These are phyloP conservation scores for Fusarium stilboides DNA, from an alignment of 2,329 filamentous ascomycete genomes.

Conservation along the genomic window DNA sequence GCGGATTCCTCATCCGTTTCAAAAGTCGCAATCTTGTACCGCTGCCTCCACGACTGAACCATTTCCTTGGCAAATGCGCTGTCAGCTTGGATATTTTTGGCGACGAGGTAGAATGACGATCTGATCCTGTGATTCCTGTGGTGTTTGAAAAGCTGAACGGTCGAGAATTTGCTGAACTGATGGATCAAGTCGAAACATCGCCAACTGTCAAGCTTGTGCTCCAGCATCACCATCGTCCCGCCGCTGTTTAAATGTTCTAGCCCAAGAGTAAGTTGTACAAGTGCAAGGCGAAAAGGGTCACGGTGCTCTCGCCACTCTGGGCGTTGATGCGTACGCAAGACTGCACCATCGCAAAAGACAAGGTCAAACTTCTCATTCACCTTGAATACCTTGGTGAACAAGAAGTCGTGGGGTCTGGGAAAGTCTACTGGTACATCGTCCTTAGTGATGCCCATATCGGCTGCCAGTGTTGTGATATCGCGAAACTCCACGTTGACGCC, in stretches of 20 bases:
- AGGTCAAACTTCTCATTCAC: slow-evolving; percentile 56
- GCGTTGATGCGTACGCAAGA: slow-evolving; percentile 58
- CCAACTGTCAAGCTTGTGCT: slow-evolving; percentile 64
- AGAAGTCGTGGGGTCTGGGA: slow-evolving; percentile 43
- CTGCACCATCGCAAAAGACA: slow-evolving; percentile 64
- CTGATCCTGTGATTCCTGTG: slow-evolving; percentile 56
- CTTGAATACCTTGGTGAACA: background rate
- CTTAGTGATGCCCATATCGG: slow-evolving; percentile 57
- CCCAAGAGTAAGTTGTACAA: slow-evolving; percentile 61
- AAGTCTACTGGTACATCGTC: slow-evolving; percentile 51
- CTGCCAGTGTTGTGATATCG: slow-evolving; percentile 68
- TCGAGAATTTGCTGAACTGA: slow-evolving; percentile 59
- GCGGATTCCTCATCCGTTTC: slow-evolving; percentile 15
- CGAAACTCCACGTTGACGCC: slow-evolving; percentile 43
- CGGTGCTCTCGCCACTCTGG: slow-evolving; percentile 51
- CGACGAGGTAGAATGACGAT: slow-evolving; percentile 69
- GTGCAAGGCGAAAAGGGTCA: slow-evolving; percentile 57
- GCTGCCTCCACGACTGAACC: slow-evolving; percentile 58
- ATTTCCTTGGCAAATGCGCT: slow-evolving; percentile 53
- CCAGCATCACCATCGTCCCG: slow-evolving; percentile 66
- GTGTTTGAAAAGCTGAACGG: slow-evolving; percentile 61
- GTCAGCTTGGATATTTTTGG: slow-evolving; percentile 57
- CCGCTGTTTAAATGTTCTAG: slow-evolving; percentile 62
- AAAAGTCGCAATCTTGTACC: slow-evolving; percentile 60
- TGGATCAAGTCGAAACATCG: slow-evolving; percentile 56